Evolutionary conservation across 139 green algal species (phyloP).

Genomic region (Coelastrella sp.): DNA sequence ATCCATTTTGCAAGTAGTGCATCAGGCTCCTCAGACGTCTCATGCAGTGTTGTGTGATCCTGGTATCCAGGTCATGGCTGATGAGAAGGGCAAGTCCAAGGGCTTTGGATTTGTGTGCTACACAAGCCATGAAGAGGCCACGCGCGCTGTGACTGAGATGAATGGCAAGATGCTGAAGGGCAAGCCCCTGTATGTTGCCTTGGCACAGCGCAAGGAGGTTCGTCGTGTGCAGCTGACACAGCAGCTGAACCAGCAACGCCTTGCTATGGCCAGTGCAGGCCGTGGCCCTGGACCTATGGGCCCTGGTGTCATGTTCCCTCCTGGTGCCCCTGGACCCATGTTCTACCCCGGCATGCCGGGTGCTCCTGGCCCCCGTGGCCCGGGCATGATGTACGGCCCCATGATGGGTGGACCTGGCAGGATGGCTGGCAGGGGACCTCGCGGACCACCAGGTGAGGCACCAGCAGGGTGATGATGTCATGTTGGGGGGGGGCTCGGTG

Average conservation of each 20-base stretch:
- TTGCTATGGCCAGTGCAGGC: conserved; percentile 47
- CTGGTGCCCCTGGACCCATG: conserved; percentile 50
- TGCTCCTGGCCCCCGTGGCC: conserved; percentile 52
- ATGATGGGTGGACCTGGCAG: conserved; percentile 36
- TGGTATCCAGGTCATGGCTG: conserved; percentile 80
- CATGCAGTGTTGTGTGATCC: neutral
- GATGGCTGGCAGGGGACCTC: conserved; percentile 18
- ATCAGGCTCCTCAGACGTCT: neutral
- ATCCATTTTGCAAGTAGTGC: too few species aligned
- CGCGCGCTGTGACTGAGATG: conserved; percentile 87
- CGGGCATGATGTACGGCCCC: conserved; percentile 53
- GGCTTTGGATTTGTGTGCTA: conserved; percentile 97
- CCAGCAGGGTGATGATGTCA: neutral
- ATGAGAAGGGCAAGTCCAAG: conserved; percentile 77
- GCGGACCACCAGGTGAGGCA: neutral
- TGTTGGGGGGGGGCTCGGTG: neutral
- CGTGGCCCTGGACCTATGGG: conserved; percentile 51
- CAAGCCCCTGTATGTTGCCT: conserved; percentile 94
- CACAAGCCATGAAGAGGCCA: conserved; percentile 86
- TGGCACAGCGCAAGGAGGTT: conserved; percentile 89
- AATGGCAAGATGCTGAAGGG: conserved; percentile 84
- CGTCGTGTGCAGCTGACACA: conserved; percentile 83
- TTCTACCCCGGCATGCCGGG: conserved; percentile 66
- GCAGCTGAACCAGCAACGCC: conserved; percentile 68
- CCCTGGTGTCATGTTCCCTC: conserved; percentile 61